Evolutionary conservation across 176 grass and related monocot species (phyloP).

Genomic region (Rhipidocladum racemiflorum): DNA sequence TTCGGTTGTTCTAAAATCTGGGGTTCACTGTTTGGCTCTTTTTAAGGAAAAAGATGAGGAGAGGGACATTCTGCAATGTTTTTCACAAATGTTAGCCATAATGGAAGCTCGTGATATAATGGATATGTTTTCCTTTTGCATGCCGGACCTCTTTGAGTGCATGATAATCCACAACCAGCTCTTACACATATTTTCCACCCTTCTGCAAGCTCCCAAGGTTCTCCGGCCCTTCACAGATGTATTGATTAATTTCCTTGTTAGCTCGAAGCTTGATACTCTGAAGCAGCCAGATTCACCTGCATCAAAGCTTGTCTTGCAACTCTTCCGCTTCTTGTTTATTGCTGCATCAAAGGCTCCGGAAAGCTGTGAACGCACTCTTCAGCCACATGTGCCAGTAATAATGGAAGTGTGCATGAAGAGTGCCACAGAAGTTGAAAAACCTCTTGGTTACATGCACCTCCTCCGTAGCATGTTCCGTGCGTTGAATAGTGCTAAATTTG

Average conservation of each 20-base stretch:
- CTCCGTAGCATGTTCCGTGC: constrained; percentile 91
- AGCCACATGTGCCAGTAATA: constrained; percentile 93
- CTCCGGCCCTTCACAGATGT: constrained; percentile 92
- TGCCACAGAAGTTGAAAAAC: constrained; percentile 89
- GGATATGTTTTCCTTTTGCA: constrained; percentile 98
- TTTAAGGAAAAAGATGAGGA: constrained; percentile 98
- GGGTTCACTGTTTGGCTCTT: constrained; percentile 84
- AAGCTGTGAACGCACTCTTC: constrained; percentile 86
- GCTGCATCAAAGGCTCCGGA: constrained; percentile 81
- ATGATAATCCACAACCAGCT: constrained; percentile 93
- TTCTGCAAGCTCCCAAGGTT: constrained; percentile 88
- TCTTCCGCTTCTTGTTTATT: constrained; percentile 94
- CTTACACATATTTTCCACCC: constrained; percentile 87
- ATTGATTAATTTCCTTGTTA: constrained; percentile 93
- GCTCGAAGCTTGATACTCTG: constrained; percentile 85
- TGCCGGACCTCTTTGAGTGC: constrained; percentile 93
- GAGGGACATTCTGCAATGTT: constrained; percentile 88
- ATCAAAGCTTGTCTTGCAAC: constrained; percentile 91
- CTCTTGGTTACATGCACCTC: constrained; percentile 99
- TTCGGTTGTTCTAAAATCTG: constrained; percentile 91
- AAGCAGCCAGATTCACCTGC: constrained; percentile 94
- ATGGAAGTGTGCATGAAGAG: constrained; percentile 99
- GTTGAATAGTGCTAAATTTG: constrained; percentile 95
- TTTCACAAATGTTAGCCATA: constrained; percentile 90
- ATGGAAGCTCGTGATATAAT: constrained; percentile 97